phyloP scores from a whole-genome alignment of 495 filamentous ascomycete genomes.

The Aspergillus sparsus region DNA sequence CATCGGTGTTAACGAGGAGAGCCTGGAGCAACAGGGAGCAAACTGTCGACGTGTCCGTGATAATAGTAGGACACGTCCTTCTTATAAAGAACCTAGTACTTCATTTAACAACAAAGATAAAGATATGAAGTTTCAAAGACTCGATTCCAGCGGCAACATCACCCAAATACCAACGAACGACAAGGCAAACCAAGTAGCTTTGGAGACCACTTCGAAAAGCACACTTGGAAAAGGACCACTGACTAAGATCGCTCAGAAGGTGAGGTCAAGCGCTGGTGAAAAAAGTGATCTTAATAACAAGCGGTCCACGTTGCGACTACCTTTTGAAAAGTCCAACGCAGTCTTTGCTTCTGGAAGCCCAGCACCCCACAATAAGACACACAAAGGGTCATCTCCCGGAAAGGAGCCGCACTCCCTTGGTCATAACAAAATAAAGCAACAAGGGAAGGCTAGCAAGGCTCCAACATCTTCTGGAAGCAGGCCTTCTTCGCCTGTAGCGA shows the following conservation, averaged over 20 bases:
- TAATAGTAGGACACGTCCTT: background rate
- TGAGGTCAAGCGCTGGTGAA: slow-evolving; percentile 31
- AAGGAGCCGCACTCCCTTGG: slow-evolving; percentile 28
- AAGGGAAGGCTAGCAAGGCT: slow-evolving; percentile 20
- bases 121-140: background rate
- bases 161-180: background rate
- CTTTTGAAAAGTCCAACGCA: slow-evolving; percentile 20
- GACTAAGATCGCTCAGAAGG: slow-evolving; percentile 39
- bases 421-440: slow-evolving; percentile 15
- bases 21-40: background rate
- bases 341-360: slow-evolving; percentile 14
- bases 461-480: slow-evolving; percentile 5
- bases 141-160: background rate
- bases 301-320: slow-evolving; percentile 24
- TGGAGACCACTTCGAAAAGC: slow-evolving; percentile 17
- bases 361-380: slow-evolving; percentile 15
- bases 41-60: slow-evolving; percentile 6
- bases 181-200: background rate
- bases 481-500: slow-evolving; percentile 30
- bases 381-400: slow-evolving; percentile 26
- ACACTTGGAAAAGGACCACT: slow-evolving; percentile 33
- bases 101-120: background rate
- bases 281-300: slow-evolving; percentile 30
- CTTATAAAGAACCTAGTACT: background rate
- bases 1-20: slow-evolving; percentile 3